Evolutionary conservation across 345 rosid species (phyloP).

Genomic region (Dipteronia dyeriana): DNA sequence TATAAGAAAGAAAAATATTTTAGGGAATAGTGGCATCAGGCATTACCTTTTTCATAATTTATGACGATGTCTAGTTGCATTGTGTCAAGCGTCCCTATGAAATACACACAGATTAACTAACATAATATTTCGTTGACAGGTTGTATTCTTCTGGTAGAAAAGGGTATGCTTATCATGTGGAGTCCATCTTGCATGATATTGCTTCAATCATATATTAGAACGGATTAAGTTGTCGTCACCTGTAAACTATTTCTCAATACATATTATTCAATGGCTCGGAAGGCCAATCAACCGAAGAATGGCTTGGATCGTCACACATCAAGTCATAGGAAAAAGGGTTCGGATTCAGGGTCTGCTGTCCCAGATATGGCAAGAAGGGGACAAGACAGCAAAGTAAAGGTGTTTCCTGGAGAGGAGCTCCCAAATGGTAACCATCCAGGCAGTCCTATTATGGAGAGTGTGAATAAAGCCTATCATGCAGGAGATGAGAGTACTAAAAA

Average conservation of each 20-base stretch:
- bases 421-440: slow-evolving; percentile 42
- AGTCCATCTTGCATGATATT: not conserved
- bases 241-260: not conserved
- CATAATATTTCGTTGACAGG: not conserved
- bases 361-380: slow-evolving; percentile 43
- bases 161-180: not conserved
- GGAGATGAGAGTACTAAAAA: slow-evolving; percentile 38
- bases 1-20: not conserved
- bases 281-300: slow-evolving; percentile 78
- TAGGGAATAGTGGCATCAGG: not conserved
- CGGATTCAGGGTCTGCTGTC: slow-evolving; percentile 40
- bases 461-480: slow-evolving; percentile 17
- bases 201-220: slow-evolving; percentile 14
- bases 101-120: not conserved
- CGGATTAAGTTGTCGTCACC: slow-evolving; percentile 24
- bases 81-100: not conserved
- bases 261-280: slow-evolving; percentile 68
- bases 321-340: slow-evolving; percentile 48
- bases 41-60: not conserved
- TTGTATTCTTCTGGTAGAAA: not conserved
- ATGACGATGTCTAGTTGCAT: not conserved
- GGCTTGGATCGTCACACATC: slow-evolving; percentile 57
- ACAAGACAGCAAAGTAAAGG: slow-evolving; percentile 44
- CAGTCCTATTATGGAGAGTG: slow-evolving; percentile 25
- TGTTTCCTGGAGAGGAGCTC: slow-evolving; percentile 45